Base-by-base conservation (phyloP, 1,139 yeast genomes). In the Debaryomyces sp. region DNA sequence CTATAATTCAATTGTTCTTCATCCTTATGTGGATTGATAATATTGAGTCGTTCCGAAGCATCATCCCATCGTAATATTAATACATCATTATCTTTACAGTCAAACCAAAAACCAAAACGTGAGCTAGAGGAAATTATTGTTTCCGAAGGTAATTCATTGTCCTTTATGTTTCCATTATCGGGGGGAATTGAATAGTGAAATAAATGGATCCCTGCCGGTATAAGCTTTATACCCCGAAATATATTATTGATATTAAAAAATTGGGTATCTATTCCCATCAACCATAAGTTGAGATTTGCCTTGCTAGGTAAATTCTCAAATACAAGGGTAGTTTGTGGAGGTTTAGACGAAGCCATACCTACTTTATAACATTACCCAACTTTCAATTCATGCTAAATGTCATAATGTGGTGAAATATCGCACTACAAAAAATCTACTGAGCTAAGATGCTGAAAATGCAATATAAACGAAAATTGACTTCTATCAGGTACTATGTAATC, bases 211-310 rank as follows among this genome's bases (percentile, higher is more conserved):
- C 73, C 73, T 9, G 47, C 39, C 2, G 71, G 68, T 12, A 68
- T 57, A 6, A 51, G 45, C 47, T 66, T 68, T 27, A 68, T 58
- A 2, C 73, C 73, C 43, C 56, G 54, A 5, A 68, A 50, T 2
- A 54, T 33, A 17, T 52, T 50, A 41, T 58, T 61, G 13, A 62
- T 57, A 33, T 51, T 57, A 51, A 67, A 62, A 50, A 67, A 68
- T 50, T 61, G 67, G 17, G 64, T 58, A 47, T 68, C 73, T 15
- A 68, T 62, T 3, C 73, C 73, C 5, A 68, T 46, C 10, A 64
- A 52, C 64, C 68, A 58, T 35, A 54, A 49, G 26, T 53, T 34
- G 26, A 41, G 23, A 7, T 23, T 39, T 3, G 61, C 53, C 10
- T 56, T 50, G 1, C 26, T 23, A 4, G 67, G 67, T 7, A 61